These are phyloP conservation scores for Endothia cerciana DNA, from an alignment of 2,329 filamentous ascomycete species.

Conservation along the genomic window DNA sequence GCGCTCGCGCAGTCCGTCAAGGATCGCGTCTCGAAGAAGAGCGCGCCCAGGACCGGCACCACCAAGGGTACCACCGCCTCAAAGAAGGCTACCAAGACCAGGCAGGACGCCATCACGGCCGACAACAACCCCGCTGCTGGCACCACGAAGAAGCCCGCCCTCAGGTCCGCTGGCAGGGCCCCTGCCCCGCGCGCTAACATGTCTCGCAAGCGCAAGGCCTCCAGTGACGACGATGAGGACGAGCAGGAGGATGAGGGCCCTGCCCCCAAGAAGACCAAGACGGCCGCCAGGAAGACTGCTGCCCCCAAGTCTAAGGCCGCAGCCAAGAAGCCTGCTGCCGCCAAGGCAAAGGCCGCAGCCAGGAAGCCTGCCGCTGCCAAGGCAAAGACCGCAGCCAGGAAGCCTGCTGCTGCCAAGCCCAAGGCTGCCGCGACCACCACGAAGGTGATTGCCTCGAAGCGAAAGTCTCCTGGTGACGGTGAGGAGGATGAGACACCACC, in stretches of 20 bases:
- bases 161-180: neutral
- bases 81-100: conserved; percentile 26
- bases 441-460: conserved; percentile 36
- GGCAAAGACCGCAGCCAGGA: conserved; percentile 45
- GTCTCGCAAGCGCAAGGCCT: conserved; percentile 50
- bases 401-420: conserved; percentile 47
- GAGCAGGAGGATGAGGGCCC: neutral
- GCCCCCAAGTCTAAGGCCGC: neutral
- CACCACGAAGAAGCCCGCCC: neutral
- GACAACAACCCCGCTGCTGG: neutral
- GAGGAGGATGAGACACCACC: conserved; percentile 34
- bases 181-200: conserved; percentile 22
- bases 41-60: conserved; percentile 24
- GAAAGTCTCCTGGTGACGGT: conserved; percentile 33
- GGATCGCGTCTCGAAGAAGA: conserved; percentile 24
- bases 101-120: neutral
- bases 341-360: conserved; percentile 18
- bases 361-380: conserved; percentile 12
- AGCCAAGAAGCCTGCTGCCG: conserved; percentile 26
- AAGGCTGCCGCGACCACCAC: conserved; percentile 29
- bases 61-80: conserved; percentile 22
- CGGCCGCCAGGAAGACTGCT: conserved; percentile 7
- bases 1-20: conserved; percentile 26
- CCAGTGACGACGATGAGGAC: conserved; percentile 36
- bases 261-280: conserved; percentile 12